phyloP scores from a whole-genome alignment of 495 filamentous ascomycete genomes.

The Neohortaea acidophila region DNA sequence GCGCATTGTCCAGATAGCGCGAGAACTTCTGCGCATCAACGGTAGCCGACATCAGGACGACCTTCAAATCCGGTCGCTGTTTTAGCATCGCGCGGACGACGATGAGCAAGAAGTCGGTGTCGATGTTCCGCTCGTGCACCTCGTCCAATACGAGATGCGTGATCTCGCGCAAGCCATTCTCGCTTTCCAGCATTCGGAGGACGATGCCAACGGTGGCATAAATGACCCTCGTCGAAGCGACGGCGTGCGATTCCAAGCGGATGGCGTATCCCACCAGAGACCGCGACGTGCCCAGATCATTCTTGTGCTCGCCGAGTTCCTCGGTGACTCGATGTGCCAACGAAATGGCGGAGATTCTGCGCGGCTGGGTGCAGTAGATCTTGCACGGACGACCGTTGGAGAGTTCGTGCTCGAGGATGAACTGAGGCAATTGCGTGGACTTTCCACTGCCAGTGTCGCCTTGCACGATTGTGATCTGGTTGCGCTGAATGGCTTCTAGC shows the following conservation, averaged over 20 bases:
- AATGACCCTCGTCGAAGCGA: slow-evolving; percentile 61
- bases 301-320: slow-evolving; percentile 73
- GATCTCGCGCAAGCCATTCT: slow-evolving; percentile 68
- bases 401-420: slow-evolving; percentile 78
- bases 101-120: slow-evolving; percentile 87
- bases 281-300: slow-evolving; percentile 61
- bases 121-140: slow-evolving; percentile 83
- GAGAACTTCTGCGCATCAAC: slow-evolving; percentile 86
- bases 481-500: slow-evolving; percentile 49
- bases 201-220: slow-evolving; percentile 85
- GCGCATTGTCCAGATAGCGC: slow-evolving; percentile 66
- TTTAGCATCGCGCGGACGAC: slow-evolving; percentile 68
- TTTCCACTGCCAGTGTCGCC: slow-evolving; percentile 96
- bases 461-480: slow-evolving; percentile 80
- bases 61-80: slow-evolving; percentile 55
- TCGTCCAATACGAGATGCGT: slow-evolving; percentile 91
- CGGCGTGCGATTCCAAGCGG: slow-evolving; percentile 74
- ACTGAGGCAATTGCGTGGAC: slow-evolving; percentile 89
- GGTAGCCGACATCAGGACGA: slow-evolving; percentile 93
- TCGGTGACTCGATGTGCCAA: slow-evolving; percentile 82
- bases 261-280: slow-evolving; percentile 92
- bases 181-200: slow-evolving; percentile 87
- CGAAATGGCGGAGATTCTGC: slow-evolving; percentile 89
- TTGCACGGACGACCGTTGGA: slow-evolving; percentile 66
- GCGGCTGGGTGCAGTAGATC: slow-evolving; percentile 90